phyloP scores from a whole-genome alignment of 257 asterid genomes.

The Przewalskia tangutica region DNA sequence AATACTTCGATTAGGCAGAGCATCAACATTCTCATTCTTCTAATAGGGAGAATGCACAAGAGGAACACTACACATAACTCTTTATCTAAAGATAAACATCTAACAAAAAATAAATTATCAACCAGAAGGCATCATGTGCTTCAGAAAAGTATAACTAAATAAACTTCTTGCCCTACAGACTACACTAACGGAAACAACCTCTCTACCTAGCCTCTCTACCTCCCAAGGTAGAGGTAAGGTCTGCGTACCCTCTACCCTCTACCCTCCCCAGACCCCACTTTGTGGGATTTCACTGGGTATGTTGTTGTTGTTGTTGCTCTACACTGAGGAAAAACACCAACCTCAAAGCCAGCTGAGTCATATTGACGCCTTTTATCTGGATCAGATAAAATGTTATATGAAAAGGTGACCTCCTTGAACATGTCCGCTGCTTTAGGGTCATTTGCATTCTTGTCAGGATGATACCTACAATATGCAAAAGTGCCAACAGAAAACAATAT shows the following conservation, averaged over 20 bases:
- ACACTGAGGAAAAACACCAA: slow-evolving; percentile 10
- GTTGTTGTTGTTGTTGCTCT: too few relatives aligned
- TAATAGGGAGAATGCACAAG: background rate
- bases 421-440: slow-evolving; percentile 74
- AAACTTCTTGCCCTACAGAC: background rate
- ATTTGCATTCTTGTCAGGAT: slow-evolving; percentile 97
- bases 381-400: slow-evolving; percentile 86
- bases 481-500: slow-evolving; percentile 4
- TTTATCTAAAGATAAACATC: background rate
- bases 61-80: background rate
- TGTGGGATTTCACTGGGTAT: too few relatives aligned
- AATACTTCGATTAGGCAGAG: background rate
- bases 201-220: too few relatives aligned
- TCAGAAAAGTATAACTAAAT: background rate
- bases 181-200: too few relatives aligned
- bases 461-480: slow-evolving; percentile 53
- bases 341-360: slow-evolving; percentile 92
- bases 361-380: slow-evolving; percentile 86
- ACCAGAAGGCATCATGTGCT: background rate
- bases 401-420: slow-evolving; percentile 91
- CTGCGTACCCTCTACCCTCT: too few relatives aligned
- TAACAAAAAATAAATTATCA: background rate
- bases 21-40: background rate
- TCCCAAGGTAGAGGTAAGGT: too few relatives aligned
- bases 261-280: too few relatives aligned